Evolutionary conservation across 371 early-diverging fungal genomes (phyloP).

Genomic region (Rhizopus stolonifer): DNA sequence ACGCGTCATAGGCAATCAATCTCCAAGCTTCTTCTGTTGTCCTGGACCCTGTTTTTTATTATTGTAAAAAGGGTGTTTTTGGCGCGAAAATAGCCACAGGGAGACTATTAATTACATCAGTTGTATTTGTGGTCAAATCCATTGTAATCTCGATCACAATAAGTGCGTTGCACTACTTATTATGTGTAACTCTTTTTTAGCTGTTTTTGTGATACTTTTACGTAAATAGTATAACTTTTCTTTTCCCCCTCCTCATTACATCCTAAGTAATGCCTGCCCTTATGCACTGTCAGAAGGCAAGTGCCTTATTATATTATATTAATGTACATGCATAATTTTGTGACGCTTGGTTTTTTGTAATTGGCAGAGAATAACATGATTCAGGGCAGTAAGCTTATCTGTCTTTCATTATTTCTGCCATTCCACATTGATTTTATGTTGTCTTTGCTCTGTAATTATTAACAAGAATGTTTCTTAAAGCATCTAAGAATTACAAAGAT

Average conservation of each 20-base stretch:
- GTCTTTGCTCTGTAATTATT: background rate
- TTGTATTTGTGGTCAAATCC: background rate
- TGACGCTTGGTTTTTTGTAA: background rate
- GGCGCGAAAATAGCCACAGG: background rate
- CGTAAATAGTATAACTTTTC: background rate
- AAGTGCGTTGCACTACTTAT: background rate
- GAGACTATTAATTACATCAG: background rate
- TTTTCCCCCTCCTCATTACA: background rate
- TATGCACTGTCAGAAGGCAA: background rate
- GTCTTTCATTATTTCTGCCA: background rate
- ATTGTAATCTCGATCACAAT: background rate
- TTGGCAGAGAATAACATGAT: background rate
- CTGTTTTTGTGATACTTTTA: constrained; percentile 3
- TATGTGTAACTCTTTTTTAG: background rate
- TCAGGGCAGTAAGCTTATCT: background rate
- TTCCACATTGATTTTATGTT: background rate
- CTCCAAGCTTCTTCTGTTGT: background rate
- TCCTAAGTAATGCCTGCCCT: background rate
- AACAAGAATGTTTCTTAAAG: constrained; percentile 1
- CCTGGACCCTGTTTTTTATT: background rate
- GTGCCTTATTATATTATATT: background rate
- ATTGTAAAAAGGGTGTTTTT: background rate
- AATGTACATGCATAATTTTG: background rate
- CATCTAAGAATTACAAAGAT: background rate
- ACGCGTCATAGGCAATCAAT: background rate